phyloP scores from a whole-genome alignment of 257 asterid genomes.

The Solanum etuberosum region DNA sequence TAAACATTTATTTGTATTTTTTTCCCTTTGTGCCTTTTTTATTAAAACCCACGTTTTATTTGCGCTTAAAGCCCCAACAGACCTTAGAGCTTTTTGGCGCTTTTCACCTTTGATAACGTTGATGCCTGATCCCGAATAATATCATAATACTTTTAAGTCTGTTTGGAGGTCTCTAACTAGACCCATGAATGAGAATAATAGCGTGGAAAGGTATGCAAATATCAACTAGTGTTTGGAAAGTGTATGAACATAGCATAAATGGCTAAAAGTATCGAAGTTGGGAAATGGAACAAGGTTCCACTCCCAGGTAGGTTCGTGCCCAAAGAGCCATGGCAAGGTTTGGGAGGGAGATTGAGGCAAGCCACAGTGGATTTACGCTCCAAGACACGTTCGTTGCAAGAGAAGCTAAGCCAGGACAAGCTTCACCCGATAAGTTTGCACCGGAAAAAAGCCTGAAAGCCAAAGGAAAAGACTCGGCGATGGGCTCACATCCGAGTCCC shows the following conservation, averaged over 20 bases:
- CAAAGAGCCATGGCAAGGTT: neutral
- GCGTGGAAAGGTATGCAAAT: neutral
- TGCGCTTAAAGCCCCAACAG: too few species aligned
- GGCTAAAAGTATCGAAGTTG: neutral
- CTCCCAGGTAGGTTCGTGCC: neutral
- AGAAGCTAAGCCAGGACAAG: neutral
- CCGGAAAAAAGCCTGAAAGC: neutral
- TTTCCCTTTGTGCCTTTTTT: too few species aligned
- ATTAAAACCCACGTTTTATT: too few species aligned
- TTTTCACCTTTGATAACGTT: too few species aligned
- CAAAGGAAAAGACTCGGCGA: neutral
- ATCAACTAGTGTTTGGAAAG: neutral
- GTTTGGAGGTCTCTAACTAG: neutral
- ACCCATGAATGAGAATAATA: neutral
- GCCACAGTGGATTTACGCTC: neutral
- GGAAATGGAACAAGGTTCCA: neutral
- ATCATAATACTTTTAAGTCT: neutral
- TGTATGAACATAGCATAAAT: neutral
- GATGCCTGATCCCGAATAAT: neutral
- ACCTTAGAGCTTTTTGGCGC: too few species aligned
- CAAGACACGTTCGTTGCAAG: neutral
- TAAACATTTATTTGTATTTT: too few species aligned
- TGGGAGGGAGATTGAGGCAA: neutral
- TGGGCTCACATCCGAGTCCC: neutral
- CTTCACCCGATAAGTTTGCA: neutral